Conservation (phyloP, 139 green algal species). For the Diplosphaera chodatii region DNA sequence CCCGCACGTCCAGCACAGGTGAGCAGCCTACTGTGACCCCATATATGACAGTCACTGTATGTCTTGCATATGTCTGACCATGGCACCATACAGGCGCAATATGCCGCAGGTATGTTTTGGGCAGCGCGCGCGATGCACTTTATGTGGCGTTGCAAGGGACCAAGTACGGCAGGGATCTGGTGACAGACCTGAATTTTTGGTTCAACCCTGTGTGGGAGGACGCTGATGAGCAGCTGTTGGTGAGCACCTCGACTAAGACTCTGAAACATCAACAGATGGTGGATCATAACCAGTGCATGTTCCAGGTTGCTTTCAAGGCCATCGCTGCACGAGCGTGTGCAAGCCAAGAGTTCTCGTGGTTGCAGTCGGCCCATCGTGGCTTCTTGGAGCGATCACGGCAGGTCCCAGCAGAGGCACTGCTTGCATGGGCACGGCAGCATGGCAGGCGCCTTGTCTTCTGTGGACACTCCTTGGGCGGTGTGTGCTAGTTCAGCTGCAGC, state of each 20-base stretch:
- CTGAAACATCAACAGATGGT: too few relatives aligned
- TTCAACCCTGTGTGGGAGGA: background rate
- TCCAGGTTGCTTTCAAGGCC: too few relatives aligned
- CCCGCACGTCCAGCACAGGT: background rate
- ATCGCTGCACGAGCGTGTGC: too few relatives aligned
- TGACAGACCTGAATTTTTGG: background rate
- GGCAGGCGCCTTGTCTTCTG: background rate
- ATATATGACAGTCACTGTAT: too few relatives aligned
- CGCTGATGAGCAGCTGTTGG: background rate
- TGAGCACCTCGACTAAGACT: background rate
- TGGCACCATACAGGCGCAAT: too few relatives aligned
- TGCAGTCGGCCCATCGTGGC: background rate
- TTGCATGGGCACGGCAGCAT: background rate
- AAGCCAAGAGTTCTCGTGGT: too few relatives aligned
- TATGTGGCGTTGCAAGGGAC: background rate
- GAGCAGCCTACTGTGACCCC: too few relatives aligned
- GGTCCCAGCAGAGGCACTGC: background rate
- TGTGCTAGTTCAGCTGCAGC: too few relatives aligned
- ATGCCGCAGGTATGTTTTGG: background rate
- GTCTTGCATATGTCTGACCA: too few relatives aligned
- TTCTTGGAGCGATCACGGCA: background rate
- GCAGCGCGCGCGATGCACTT: background rate
- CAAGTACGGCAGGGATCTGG: background rate
- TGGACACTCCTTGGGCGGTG: background rate
- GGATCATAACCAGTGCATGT: too few relatives aligned